Evolutionary conservation across 179 eudicot species (phyloP).

Genomic region (Beta corolliflora): DNA sequence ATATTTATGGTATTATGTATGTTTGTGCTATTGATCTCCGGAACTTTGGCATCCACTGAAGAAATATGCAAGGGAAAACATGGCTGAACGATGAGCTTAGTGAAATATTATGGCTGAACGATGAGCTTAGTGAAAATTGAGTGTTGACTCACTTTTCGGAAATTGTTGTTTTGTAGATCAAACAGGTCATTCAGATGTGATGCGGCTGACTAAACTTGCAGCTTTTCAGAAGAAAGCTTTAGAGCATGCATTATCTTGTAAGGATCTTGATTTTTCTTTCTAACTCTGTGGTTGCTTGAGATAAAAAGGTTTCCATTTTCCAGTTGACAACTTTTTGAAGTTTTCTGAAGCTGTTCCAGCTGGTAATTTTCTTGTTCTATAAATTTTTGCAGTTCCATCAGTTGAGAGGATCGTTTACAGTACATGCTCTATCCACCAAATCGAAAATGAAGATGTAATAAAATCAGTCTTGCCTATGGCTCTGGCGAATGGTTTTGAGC

Average conservation of each 20-base stretch:
- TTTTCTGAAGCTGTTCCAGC: neutral
- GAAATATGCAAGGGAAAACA: neutral
- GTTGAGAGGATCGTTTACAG: conserved; percentile 95
- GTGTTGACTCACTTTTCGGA: conserved; percentile 1
- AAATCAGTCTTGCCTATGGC: conserved; percentile 70
- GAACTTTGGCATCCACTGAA: neutral
- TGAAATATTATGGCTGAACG: too few relatives aligned
- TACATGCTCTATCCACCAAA: conserved; percentile 89
- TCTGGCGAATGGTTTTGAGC: conserved; percentile 62
- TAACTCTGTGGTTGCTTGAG: neutral
- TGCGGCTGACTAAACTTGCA: conserved; percentile 71
- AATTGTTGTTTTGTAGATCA: conserved; percentile 42
- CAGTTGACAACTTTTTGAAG: neutral
- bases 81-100: neutral
- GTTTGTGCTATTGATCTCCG: neutral
- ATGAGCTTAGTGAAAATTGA: too few relatives aligned
- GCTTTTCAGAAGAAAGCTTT: conserved; percentile 87
- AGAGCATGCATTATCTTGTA: conserved; percentile 87
- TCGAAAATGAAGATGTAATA: conserved; percentile 94
- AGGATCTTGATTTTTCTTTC: conserved; percentile 27
- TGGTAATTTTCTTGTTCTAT: neutral
- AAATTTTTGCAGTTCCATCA: conserved; percentile 63
- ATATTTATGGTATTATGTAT: neutral
- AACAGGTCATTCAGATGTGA: conserved; percentile 39
- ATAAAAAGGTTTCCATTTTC: conserved; percentile 1